Conservation (phyloP, 257 asterid species). For the Pogostemon cablin region DNA sequence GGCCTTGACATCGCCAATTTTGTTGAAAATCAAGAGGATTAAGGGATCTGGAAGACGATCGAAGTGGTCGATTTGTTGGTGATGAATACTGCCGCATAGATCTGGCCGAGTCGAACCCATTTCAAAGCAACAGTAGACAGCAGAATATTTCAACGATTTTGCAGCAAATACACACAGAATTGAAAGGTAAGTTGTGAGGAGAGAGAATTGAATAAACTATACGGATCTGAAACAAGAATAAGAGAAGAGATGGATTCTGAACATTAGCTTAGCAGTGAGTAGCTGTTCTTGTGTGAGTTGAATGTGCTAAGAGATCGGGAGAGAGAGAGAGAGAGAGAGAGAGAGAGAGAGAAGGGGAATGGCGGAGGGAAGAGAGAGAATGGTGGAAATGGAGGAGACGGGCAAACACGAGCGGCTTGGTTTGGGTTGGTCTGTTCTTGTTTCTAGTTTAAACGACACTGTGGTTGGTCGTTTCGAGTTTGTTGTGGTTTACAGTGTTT, state of each 20-base stretch:
- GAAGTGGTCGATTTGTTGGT: constrained; percentile 73
- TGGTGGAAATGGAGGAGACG: too few relatives aligned
- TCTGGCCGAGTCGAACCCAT: constrained; percentile 57
- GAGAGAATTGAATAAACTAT: constrained; percentile 5
- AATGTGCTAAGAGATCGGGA: neutral
- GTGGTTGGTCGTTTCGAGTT: too few relatives aligned
- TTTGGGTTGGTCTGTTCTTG: too few relatives aligned
- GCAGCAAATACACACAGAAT: neutral
- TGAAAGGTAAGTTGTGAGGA: neutral
- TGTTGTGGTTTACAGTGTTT: too few relatives aligned
- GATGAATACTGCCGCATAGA: constrained; percentile 51
- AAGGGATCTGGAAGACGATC: constrained; percentile 74
- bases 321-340: neutral
- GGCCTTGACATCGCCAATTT: constrained; percentile 88
- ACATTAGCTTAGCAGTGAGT: neutral
- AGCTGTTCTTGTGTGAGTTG: neutral
- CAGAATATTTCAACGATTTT: neutral
- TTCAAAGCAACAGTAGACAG: constrained; percentile 11
- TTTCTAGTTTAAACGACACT: too few relatives aligned
- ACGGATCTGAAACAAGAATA: constrained; percentile 8
- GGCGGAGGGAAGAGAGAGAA: too few relatives aligned
- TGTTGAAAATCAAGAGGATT: constrained; percentile 73
- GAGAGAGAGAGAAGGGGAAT: neutral
- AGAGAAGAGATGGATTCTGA: neutral
- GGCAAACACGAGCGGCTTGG: too few relatives aligned